Evolutionary conservation across 805 yeast species (phyloP), one percentile per base, ranked within the genome.

Genomic region (Wickerhamiella dianesei): DNA sequence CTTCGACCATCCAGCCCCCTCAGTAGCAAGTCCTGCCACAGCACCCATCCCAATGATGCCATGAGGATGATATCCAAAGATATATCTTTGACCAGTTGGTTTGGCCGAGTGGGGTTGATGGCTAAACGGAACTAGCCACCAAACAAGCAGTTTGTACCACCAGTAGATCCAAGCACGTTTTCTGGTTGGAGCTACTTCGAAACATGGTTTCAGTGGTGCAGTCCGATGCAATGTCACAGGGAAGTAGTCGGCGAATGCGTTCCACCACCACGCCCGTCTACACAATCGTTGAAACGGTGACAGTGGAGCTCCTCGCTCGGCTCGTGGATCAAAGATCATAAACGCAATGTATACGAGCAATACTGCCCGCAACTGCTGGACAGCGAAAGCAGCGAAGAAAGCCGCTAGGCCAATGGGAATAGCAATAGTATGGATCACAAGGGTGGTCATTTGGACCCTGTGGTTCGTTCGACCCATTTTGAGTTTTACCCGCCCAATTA

Each of bases 11-110:
- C 75, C 71, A 3, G 86, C 79, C 19, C 94, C 89, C 50, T 88
- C 87, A 3, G 94, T 83, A 0, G 81, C 86, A 51, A 88, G 68
- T 0, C 80, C 79, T 1, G 95, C 95, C 61, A 88, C 79, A 1
- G 81, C 88, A 2, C 96, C 96, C 74, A 88, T 72, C 1, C 95
- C 83, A 12, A 88, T 87, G 14, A 89, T 88, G 0, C 98, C 98
- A 62, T 92, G 98, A 0, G 98, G 98, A 63, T 88, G 96, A 58
- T 85, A 80, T 0, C 96, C 94, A 64, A 89, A 89, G 2, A 89
- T 76, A 62, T 92, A 89, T 35, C 81, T 67, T 2, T 53, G 49
- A 19, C 66, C 66, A 2, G 62, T 55, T 3, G 59, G 48, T 12
- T 9, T 18, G 18, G 14, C 42, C 14, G 29, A 21, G 17, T 19